Base-by-base conservation (phyloP, 2,329 filamentous ascomycete genomes). In the Penicillium paneum region DNA sequence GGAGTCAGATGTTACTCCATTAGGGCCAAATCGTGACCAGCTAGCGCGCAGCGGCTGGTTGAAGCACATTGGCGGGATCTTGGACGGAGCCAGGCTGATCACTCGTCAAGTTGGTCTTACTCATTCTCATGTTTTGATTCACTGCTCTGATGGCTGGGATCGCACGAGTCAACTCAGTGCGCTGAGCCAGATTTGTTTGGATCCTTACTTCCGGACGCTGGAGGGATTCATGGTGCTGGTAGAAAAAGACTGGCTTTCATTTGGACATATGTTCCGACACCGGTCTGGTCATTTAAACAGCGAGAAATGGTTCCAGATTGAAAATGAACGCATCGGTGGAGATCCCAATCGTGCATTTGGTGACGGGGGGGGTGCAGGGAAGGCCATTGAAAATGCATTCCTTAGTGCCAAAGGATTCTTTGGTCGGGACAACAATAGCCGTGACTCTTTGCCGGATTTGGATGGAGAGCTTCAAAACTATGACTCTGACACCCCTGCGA, bases 121-220 rank as follows among this genome's bases (percentile, higher is more conserved):
- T 61, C 93, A 97, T 68, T 96, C 92, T 1, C 91, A 99, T 70
- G 93, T 96, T 11, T 78, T 99, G 42, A 96, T 99, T 45, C 94
- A 99, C 74, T 99, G 94, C 74, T 97, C 94, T 2, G 94, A 99
- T 73, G 94, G 94, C 4, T 99, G 94, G 94, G 94, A 99, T 74
- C 88, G 94, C 47, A 99, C 94, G 8, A 93, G 91, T 66, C 94
- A 99, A 75, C 81, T 99, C 48, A 95, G 92, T 66, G 91, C 92
- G 5, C 76, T 99, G 53, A 88, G 91, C 52, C 92, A 99, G 74
- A 81, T 99, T 36, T 93, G 96, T 78, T 82, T 99, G 8, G 94
- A 99, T 68, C 94, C 94, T 0, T 97, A 96, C 73, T 99, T 91
- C 71, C 85, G 94, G 48, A 97, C 94, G 0, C 78, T 99, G 46